phyloP scores from a whole-genome alignment of 805 yeast genomes.

The Sporopachydermia lactativora region DNA sequence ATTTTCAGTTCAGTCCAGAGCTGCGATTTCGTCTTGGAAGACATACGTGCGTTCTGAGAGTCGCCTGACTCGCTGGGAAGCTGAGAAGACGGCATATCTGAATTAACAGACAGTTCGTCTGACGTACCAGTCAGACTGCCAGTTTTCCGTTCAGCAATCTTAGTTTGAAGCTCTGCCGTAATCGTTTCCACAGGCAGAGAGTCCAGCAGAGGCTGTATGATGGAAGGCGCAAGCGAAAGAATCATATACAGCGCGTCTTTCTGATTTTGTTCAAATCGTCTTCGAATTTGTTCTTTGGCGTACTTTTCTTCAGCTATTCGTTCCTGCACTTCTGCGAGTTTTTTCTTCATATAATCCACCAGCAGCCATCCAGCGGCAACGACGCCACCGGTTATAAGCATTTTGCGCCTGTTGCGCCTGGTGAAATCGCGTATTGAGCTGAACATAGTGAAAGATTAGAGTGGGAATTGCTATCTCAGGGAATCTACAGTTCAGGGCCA shows the following conservation, averaged over 20 bases:
- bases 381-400: slow-evolving; percentile 29
- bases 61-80: slow-evolving; percentile 7
- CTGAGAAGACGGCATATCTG: slow-evolving; percentile 20
- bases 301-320: slow-evolving; percentile 41
- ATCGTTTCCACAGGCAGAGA: slow-evolving; percentile 58
- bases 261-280: slow-evolving; percentile 85
- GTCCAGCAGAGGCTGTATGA: slow-evolving; percentile 48
- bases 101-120: slow-evolving; percentile 30
- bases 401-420: slow-evolving; percentile 29
- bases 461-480: no score
- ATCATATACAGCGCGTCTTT: slow-evolving; percentile 79
- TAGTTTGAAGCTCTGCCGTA: slow-evolving; percentile 52
- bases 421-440: slow-evolving; percentile 23
- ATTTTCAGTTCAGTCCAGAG: slow-evolving; percentile 77
- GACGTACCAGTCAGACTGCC: slow-evolving; percentile 8
- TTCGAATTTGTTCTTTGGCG: slow-evolving; percentile 54
- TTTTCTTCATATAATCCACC: slow-evolving; percentile 27
- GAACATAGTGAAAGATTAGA: slow-evolving; percentile 21
- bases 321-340: slow-evolving; percentile 35
- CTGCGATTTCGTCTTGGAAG: slow-evolving; percentile 38
- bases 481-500: no score
- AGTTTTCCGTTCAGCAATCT: slow-evolving; percentile 25
- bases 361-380: slow-evolving; percentile 31
- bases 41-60: slow-evolving; percentile 10
- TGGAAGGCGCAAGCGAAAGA: slow-evolving; percentile 66